Conservation (phyloP, 2,329 filamentous ascomycete species). For the Metarhizium rileyi region DNA sequence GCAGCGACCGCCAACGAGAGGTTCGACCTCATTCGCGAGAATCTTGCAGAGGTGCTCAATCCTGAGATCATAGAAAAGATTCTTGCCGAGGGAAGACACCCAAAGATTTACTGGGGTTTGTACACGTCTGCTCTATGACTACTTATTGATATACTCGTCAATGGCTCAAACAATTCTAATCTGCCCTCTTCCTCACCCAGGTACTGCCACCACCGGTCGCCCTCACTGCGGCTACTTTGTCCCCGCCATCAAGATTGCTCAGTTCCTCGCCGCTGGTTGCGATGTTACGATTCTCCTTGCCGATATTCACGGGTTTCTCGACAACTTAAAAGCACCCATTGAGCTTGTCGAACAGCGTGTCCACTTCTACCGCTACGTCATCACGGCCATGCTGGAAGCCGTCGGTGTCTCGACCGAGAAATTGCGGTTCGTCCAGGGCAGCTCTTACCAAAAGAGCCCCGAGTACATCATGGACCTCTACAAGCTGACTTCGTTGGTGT, state of each 20-base stretch:
- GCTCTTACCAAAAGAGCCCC: conserved; percentile 63
- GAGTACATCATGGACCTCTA: conserved; percentile 87
- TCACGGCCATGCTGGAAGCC: conserved; percentile 64
- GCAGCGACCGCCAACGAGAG: conserved; percentile 42
- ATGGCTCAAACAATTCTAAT: background rate
- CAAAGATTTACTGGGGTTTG: conserved; percentile 76
- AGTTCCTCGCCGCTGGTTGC: conserved; percentile 77
- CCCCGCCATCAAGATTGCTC: conserved; percentile 79
- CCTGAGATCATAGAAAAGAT: conserved; percentile 73
- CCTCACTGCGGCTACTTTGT: conserved; percentile 89
- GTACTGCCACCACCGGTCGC: conserved; percentile 75
- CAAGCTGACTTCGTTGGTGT: conserved; percentile 59
- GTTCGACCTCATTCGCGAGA: conserved; percentile 67
- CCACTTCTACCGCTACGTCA: conserved; percentile 71
- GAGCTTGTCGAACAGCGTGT: conserved; percentile 77
- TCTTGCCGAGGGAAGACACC: conserved; percentile 57
- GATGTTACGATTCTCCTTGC: conserved; percentile 70
- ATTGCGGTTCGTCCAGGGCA: conserved; percentile 76
- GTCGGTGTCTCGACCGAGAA: conserved; percentile 71
- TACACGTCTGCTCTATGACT: background rate
- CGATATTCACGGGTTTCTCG: conserved; percentile 68
- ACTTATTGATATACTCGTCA: background rate
- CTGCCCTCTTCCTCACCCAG: conserved; percentile 21
- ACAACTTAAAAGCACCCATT: conserved; percentile 77
- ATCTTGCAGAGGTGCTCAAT: conserved; percentile 74